Base-by-base conservation (phyloP, 2,329 filamentous ascomycete genomes). In the Ilyonectria destructans region DNA sequence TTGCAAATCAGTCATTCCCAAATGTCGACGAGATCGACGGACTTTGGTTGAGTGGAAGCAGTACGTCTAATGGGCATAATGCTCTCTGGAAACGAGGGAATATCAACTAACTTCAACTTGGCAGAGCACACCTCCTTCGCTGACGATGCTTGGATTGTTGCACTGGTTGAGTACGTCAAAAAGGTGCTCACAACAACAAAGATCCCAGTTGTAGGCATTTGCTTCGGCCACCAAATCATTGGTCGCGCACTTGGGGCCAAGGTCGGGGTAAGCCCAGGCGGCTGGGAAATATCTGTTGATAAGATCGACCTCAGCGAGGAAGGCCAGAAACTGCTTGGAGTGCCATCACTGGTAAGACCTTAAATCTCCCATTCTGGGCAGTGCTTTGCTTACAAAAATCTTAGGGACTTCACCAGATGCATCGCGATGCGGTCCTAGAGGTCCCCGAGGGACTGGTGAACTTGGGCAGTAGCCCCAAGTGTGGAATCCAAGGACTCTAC, bases 191-290 rank as follows among this genome's bases (percentile, higher is more conserved):
- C 66, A 4, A 74, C 71, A 7, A 78, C 75, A 4, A 70, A 73
- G 12, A 72, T 77, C 29, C 82, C 79, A 0, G 74, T 85, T 1
- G 75, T 85, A 2, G 84, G 84, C 0, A 81, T 85, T n/a, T 85
- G 84, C 66, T 85, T 85, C 62, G 84, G 84, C 1, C 84, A 85
- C 58, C 83, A 85, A 59, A 83, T 85, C 37, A 76, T 85, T 33
- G 84, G 77, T 1, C 79, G 83, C 4, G 82, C 83, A 1, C 72
- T 85, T 1, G 79, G 78, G 12, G 79, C 79, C 8, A 78, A 78
- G 45, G 80, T 84, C 4, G 80, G 75, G 1, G 74, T 80, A 21
- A 82, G 76, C 37, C 78, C 80, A 0, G 76, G 74, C 4, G 82
- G 82, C 1, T 85, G 83, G 83, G 83, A 85, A 62, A 66, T 84